Conservation (phyloP, 2,329 filamentous ascomycete species). For the Hypoxylon rubiginosum region DNA sequence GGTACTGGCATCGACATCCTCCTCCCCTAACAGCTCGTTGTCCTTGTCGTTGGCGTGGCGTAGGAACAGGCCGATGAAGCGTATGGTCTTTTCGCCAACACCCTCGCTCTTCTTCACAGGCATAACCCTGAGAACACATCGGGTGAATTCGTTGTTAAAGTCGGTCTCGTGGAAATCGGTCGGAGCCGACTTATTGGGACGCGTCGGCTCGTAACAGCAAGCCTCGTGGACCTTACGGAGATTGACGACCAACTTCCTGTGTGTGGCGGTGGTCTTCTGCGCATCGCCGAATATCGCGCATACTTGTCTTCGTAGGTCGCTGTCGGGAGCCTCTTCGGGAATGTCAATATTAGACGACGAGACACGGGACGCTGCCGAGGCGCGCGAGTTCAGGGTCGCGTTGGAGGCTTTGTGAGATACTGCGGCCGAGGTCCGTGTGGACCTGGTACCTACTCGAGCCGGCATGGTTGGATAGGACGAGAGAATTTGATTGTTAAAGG, state of each 20-base stretch:
- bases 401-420: slow-evolving; percentile 58
- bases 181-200: slow-evolving; percentile 64
- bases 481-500: slow-evolving; percentile 10
- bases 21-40: slow-evolving; percentile 74
- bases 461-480: slow-evolving; percentile 60
- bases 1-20: slow-evolving; percentile 76
- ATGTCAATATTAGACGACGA: slow-evolving; percentile 63
- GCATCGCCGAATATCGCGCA: slow-evolving; percentile 82
- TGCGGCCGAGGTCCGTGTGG: slow-evolving; percentile 60
- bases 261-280: slow-evolving; percentile 89
- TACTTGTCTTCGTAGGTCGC: slow-evolving; percentile 79
- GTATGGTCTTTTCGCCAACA: slow-evolving; percentile 86
- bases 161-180: slow-evolving; percentile 85
- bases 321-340: slow-evolving; percentile 80
- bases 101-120: slow-evolving; percentile 91
- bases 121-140: slow-evolving; percentile 86
- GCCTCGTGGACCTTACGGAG: slow-evolving; percentile 91
- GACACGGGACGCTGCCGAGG: slow-evolving; percentile 62
- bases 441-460: slow-evolving; percentile 61
- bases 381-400: slow-evolving; percentile 56
- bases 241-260: slow-evolving; percentile 89
- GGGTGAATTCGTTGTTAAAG: slow-evolving; percentile 87
- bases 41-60: slow-evolving; percentile 79
- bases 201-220: slow-evolving; percentile 76
- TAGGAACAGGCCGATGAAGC: slow-evolving; percentile 90